Conservation (phyloP, 371 early-diverging fungal species). For the Conidiobolus incongruus region DNA sequence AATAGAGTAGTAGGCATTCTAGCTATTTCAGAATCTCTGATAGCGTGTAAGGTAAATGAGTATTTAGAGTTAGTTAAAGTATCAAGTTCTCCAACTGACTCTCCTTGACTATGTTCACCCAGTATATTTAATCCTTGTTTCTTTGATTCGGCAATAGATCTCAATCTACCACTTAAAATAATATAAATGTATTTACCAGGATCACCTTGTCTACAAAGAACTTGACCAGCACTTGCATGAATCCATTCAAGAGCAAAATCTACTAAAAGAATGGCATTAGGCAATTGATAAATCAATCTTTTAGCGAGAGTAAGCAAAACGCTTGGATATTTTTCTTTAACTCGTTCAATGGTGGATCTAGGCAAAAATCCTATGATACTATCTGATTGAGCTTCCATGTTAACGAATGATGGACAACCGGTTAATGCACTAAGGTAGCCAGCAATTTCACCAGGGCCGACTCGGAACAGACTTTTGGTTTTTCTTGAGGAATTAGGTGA, state of each 20-base stretch:
- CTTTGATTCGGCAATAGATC: slow-evolving; percentile 48
- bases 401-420: slow-evolving; percentile 71
- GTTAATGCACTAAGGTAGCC: slow-evolving; percentile 83
- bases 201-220: slow-evolving; percentile 72
- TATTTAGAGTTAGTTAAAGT: slow-evolving; percentile 62
- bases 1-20: slow-evolving; percentile 89
- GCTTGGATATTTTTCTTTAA: slow-evolving; percentile 61
- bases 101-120: slow-evolving; percentile 85
- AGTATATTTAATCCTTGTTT: slow-evolving; percentile 49
- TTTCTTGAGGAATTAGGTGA: slow-evolving; percentile 3
- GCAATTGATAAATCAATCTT: slow-evolving; percentile 53
- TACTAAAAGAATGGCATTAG: slow-evolving; percentile 72
- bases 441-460: slow-evolving; percentile 26
- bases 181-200: slow-evolving; percentile 72
- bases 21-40: slow-evolving; percentile 88
- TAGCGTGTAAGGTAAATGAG: slow-evolving; percentile 81
- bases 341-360: slow-evolving; percentile 51
- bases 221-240: slow-evolving; percentile 77
- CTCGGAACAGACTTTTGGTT: slow-evolving; percentile 4
- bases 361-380: slow-evolving; percentile 69
- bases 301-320: slow-evolving; percentile 71
- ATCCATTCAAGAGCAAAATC: slow-evolving; percentile 94
- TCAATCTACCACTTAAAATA: slow-evolving; percentile 81
- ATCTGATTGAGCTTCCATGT: slow-evolving; percentile 56
- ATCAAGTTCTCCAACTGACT: slow-evolving; percentile 87